These are phyloP conservation scores for Rhynchosporium secalis DNA, from an alignment of 2,329 filamentous ascomycete species.

Conservation along the genomic window DNA sequence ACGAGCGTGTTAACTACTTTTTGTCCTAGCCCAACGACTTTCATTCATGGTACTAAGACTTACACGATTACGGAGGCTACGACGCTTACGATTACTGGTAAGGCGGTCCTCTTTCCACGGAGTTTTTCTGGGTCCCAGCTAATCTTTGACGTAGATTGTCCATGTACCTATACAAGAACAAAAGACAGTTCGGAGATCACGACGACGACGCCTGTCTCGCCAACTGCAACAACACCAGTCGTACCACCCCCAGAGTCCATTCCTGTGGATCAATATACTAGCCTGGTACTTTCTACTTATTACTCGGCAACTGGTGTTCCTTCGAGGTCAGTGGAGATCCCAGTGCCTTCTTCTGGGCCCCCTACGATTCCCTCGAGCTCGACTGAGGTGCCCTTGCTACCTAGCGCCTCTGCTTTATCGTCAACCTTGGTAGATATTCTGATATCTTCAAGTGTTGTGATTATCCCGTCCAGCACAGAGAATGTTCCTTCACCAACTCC, in stretches of 20 bases:
- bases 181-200: conserved; percentile 7
- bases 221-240: not conserved
- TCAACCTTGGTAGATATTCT: not conserved
- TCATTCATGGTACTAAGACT: conserved; percentile 1
- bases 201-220: not conserved
- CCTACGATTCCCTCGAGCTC: not conserved
- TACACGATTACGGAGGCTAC: conserved; percentile 7
- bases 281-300: not conserved
- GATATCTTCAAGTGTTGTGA: not conserved
- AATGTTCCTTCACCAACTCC: not conserved
- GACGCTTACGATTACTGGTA: conserved; percentile 12
- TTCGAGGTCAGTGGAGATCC: not conserved
- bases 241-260: not conserved
- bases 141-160: not conserved
- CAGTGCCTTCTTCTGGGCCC: not conserved
- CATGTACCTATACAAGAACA: conserved; percentile 8
- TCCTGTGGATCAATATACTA: not conserved
- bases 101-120: not conserved
- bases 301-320: not conserved
- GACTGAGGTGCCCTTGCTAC: not conserved
- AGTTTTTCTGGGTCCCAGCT: not conserved
- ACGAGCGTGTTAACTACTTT: conserved; percentile 4
- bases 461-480: not conserved
- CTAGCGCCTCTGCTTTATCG: not conserved
- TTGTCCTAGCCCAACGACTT: conserved; percentile 3